Percentiles rank a stretch among this genome's conserved stretches.
phyloP scores from a whole-genome alignment of 768 basidiomycete genomes.

The Boletus reticuloceps region DNA sequence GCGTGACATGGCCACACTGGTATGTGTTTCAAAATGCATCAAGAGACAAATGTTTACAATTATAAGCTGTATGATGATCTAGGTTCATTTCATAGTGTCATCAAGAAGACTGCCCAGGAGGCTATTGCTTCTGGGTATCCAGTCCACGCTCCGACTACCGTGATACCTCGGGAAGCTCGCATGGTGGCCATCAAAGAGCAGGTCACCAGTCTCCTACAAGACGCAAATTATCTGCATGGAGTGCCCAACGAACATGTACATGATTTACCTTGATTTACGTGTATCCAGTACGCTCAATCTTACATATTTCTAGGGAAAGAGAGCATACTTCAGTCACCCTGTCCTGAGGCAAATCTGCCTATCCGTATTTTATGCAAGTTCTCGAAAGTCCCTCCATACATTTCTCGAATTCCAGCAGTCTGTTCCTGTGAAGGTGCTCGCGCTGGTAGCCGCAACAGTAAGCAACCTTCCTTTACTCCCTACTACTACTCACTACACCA shows the following conservation, averaged over 20 bases:
- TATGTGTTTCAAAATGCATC: not conserved
- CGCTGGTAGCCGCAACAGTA: not conserved
- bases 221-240: not conserved
- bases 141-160: not conserved
- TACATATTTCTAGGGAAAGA: too few relatives aligned
- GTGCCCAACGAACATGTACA: not conserved
- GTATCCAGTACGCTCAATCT: too few relatives aligned
- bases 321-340: not conserved
- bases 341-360: not conserved
- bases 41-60: not conserved
- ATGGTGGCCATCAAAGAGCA: not conserved
- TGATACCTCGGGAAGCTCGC: not conserved
- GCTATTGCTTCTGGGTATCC: not conserved
- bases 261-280: not conserved
- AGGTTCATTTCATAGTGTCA: not conserved
- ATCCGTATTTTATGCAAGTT: not conserved
- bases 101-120: not conserved
- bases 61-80: not conserved
- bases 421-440: not conserved
- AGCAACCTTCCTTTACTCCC: not conserved
- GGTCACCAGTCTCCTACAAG: not conserved
- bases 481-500: not conserved
- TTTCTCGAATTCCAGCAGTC: not conserved
- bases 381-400: not conserved
- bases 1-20: not conserved